phyloP scores from a whole-genome alignment of 495 filamentous ascomycete genomes.

The Emericellopsis terricola region DNA sequence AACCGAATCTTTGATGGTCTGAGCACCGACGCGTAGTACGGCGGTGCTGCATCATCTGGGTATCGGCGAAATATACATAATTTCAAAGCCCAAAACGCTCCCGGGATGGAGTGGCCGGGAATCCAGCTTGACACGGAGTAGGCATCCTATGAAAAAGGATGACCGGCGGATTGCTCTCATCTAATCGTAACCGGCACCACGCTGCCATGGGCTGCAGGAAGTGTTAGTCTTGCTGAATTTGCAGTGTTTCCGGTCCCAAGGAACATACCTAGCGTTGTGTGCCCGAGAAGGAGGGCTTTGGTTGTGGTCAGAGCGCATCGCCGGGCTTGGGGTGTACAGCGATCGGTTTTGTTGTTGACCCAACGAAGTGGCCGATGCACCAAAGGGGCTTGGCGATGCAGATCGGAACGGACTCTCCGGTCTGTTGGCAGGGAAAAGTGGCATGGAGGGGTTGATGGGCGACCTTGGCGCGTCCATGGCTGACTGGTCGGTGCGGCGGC shows the following conservation, averaged over 20 bases:
- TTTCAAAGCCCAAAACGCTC: too few species aligned
- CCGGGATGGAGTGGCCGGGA: too few species aligned
- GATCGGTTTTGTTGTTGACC: constrained; percentile 4
- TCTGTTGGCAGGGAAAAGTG: constrained; percentile 32
- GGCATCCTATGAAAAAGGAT: too few species aligned
- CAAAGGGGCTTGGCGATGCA: constrained; percentile 11
- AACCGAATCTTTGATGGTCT: too few species aligned
- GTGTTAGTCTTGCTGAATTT: constrained; percentile 7
- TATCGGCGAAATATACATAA: too few species aligned
- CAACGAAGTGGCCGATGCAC: constrained; percentile 5
- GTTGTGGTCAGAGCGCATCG: constrained; percentile 14
- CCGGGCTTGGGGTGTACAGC: constrained; percentile 19
- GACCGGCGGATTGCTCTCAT: not conserved
- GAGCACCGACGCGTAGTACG: too few species aligned
- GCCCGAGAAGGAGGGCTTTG: too few species aligned
- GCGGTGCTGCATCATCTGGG: too few species aligned
- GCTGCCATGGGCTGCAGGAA: constrained; percentile 28
- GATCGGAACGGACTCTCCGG: constrained; percentile 4
- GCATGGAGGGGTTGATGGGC: constrained; percentile 45
- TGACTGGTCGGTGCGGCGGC: constrained; percentile 17
- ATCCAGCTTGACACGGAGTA: too few species aligned
- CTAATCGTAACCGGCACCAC: constrained; percentile 34
- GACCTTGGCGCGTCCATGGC: constrained; percentile 25
- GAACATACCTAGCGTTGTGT: constrained; percentile 25
- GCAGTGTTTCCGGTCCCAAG: not conserved